Percentiles rank a stretch among this genome's conserved stretches.
phyloP scores from a whole-genome alignment of 2,329 filamentous ascomycete species.

The Trichothecium roseum region DNA sequence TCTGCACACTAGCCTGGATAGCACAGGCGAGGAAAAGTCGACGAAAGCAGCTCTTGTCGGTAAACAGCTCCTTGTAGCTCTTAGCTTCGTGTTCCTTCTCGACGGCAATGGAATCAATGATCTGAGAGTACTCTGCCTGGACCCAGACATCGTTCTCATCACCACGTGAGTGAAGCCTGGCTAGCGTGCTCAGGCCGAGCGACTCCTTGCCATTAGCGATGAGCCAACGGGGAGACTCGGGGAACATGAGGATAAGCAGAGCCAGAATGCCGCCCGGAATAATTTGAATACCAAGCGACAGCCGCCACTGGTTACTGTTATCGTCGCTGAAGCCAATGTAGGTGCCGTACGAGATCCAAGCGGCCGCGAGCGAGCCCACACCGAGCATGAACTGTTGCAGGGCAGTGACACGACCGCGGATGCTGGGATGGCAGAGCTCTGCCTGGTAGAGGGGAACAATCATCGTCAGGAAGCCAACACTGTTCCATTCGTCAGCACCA shows the following conservation, averaged over 20 bases:
- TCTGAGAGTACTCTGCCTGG: slow-evolving; percentile 60
- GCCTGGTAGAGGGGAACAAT: slow-evolving; percentile 59
- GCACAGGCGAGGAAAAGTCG: slow-evolving; percentile 60
- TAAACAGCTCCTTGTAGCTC: slow-evolving; percentile 61
- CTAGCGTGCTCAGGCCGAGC: slow-evolving; percentile 55
- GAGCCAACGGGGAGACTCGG: slow-evolving; percentile 65
- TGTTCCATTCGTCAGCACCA: slow-evolving; percentile 13
- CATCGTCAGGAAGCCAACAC: slow-evolving; percentile 32
- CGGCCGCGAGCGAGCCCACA: slow-evolving; percentile 60
- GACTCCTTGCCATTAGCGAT: slow-evolving; percentile 60
- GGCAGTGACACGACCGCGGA: slow-evolving; percentile 64
- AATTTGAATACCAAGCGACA: slow-evolving; percentile 56
- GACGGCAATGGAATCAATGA: slow-evolving; percentile 52
- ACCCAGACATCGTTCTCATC: slow-evolving; percentile 59
- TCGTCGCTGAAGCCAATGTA: slow-evolving; percentile 16
- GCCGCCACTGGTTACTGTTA: slow-evolving; percentile 23
- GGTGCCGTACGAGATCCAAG: slow-evolving; percentile 61
- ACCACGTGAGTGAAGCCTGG: slow-evolving; percentile 59
- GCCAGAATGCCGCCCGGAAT: slow-evolving; percentile 56
- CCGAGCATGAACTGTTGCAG: slow-evolving; percentile 79
- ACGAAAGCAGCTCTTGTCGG: slow-evolving; percentile 50
- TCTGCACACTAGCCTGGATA: slow-evolving; percentile 61
- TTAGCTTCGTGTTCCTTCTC: slow-evolving; percentile 62
- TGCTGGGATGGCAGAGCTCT: slow-evolving; percentile 68
- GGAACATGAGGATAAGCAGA: slow-evolving; percentile 57